phyloP scores from a whole-genome alignment of 2,329 filamentous ascomycete species.

The Hypoxylon sp. region DNA sequence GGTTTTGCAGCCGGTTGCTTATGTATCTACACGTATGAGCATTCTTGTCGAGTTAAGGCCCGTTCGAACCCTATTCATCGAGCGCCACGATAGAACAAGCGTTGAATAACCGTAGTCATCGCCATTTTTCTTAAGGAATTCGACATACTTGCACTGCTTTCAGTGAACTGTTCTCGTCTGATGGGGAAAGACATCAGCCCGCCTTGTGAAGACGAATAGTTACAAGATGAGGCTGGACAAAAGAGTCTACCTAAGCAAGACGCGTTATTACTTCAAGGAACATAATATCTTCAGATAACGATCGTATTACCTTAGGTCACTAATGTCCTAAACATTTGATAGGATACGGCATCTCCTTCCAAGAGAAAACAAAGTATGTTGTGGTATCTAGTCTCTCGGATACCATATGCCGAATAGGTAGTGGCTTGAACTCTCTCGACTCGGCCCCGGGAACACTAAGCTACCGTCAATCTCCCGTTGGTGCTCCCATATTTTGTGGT shows the following conservation, averaged over 20 bases:
- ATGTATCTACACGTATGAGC: neutral
- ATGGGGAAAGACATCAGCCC: neutral
- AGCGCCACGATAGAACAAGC: neutral
- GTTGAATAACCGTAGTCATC: neutral
- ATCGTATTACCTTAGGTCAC: too few species aligned
- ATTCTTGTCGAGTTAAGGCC: slow-evolving; percentile 1
- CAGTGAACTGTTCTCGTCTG: neutral
- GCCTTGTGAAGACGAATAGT: neutral
- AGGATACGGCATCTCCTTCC: neutral
- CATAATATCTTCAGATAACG: too few species aligned
- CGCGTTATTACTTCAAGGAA: too few species aligned
- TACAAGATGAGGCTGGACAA: neutral
- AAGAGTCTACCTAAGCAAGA: too few species aligned
- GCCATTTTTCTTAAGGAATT: neutral
- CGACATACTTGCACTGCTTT: neutral
- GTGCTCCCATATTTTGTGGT: neutral
- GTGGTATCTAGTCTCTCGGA: neutral
- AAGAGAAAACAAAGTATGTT: neutral
- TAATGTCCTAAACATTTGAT: neutral
- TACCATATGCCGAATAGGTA: slow-evolving; percentile 10
- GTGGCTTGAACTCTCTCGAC: slow-evolving; percentile 33
- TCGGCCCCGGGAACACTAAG: slow-evolving; percentile 17
- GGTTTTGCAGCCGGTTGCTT: slow-evolving; percentile 4
- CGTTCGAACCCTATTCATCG: slow-evolving; percentile 22
- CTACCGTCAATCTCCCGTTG: slow-evolving; percentile 3